Percentiles rank a stretch among this genome's conserved stretches.
Conservation (phyloP, 257 asterid species). For the Plantago ovata region DNA sequence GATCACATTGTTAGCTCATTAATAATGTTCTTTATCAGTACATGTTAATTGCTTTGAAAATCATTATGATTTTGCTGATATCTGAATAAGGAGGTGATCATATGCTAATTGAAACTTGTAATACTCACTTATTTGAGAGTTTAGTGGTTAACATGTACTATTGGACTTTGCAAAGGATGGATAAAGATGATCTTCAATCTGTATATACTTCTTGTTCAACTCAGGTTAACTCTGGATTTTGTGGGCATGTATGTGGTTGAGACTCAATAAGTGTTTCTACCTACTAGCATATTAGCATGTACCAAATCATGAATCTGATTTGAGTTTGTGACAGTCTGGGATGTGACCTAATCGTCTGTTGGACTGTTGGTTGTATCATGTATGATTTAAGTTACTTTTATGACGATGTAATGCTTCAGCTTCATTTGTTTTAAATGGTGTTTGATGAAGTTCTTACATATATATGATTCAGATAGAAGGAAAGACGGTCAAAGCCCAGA, state of each 20-base stretch:
- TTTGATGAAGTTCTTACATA: neutral
- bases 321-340: too few species aligned
- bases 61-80: neutral
- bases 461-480: conserved; percentile 15
- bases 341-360: neutral
- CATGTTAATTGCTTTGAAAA: neutral
- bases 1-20: neutral
- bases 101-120: neutral
- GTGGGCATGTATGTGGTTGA: too few species aligned
- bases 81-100: neutral
- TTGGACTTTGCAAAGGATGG: neutral
- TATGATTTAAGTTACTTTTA: neutral
- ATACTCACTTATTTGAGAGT: neutral
- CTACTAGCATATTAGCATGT: too few species aligned
- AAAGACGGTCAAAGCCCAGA: conserved; percentile 15
- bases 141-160: neutral
- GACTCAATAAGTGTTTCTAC: too few species aligned
- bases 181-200: neutral
- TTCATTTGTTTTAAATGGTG: neutral
- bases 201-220: too few species aligned
- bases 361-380: neutral
- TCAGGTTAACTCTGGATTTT: too few species aligned
- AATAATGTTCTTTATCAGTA: neutral
- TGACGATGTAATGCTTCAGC: neutral
- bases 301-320: too few species aligned